phyloP scores from a whole-genome alignment of 805 yeast species.

The Candida peoriensis region DNA sequence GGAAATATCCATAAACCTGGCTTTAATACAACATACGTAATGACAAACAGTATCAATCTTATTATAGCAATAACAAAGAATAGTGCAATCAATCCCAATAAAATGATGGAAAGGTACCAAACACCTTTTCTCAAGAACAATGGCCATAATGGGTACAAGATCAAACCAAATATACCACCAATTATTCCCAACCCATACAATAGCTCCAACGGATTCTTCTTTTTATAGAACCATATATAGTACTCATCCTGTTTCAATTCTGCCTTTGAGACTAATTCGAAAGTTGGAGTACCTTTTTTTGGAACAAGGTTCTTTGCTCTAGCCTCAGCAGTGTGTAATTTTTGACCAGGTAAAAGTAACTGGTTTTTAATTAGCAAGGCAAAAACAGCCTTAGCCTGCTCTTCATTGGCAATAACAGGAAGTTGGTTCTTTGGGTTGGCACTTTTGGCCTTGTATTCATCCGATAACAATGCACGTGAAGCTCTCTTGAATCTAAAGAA shows the following conservation, averaged over 20 bases:
- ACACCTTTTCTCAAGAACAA: conserved; percentile 80
- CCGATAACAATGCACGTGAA: conserved; percentile 67
- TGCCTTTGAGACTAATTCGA: conserved; percentile 52
- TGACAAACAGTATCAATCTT: conserved; percentile 62
- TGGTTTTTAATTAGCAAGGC: conserved; percentile 66
- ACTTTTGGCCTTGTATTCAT: conserved; percentile 56
- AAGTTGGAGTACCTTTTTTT: conserved; percentile 57
- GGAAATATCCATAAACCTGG: conserved; percentile 97
- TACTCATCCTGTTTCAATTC: conserved; percentile 61
- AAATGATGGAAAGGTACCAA: conserved; percentile 80
- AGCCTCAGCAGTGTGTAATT: conserved; percentile 65
- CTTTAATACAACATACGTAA: conserved; percentile 52
- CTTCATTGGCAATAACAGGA: conserved; percentile 45
- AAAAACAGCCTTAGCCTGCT: conserved; percentile 58
- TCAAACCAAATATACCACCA: conserved; percentile 62
- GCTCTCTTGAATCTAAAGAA: conserved; percentile 88
- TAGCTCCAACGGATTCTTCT: conserved; percentile 48
- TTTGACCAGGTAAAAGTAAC: conserved; percentile 69
- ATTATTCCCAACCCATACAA: conserved; percentile 36
- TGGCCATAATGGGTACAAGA: conserved; percentile 95
- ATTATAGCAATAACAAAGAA: conserved; percentile 78
- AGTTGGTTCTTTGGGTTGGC: conserved; percentile 39
- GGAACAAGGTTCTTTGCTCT: conserved; percentile 58
- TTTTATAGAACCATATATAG: conserved; percentile 77
- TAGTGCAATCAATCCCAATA: conserved; percentile 65